Evolutionary conservation across 140 eudicot species (phyloP).

Genomic region (Erigeron philadelphicus): DNA sequence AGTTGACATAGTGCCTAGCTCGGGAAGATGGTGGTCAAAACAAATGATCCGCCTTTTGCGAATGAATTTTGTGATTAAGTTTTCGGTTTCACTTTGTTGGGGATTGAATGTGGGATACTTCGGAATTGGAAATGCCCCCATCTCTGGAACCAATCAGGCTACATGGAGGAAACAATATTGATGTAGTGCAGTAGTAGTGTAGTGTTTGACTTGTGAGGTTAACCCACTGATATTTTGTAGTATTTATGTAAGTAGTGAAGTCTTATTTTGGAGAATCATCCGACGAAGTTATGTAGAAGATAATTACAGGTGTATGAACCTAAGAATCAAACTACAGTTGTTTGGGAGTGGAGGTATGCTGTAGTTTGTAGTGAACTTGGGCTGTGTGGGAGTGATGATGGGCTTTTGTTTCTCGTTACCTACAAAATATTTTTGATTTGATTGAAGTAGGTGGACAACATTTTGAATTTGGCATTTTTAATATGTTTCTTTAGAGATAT

Average conservation of each 20-base stretch:
- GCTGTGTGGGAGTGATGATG: conserved; percentile 18
- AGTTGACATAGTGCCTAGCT: too few species aligned
- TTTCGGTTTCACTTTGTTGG: too few species aligned
- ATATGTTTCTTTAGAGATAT: conserved; percentile 2
- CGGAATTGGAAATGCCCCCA: too few species aligned
- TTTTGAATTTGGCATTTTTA: neutral
- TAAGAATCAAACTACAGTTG: neutral
- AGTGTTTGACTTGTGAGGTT: too few species aligned
- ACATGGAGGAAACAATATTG: too few species aligned
- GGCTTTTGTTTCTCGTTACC: conserved; percentile 7
- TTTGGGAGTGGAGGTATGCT: conserved; percentile 13
- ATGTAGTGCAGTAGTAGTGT: too few species aligned
- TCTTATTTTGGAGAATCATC: neutral
- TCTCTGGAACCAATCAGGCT: too few species aligned
- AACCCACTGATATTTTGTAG: too few species aligned
- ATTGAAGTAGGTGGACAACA: neutral
- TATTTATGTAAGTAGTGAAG: neutral
- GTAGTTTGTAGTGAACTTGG: conserved; percentile 15
- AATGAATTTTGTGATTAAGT: too few species aligned
- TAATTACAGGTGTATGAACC: conserved; percentile 7
- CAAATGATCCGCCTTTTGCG: too few species aligned
- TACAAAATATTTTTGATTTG: neutral
- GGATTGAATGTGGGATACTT: too few species aligned
- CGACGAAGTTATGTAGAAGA: neutral
- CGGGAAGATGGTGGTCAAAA: too few species aligned